Percentiles rank a stretch among this genome's conserved stretches.
phyloP scores from a whole-genome alignment of 495 filamentous ascomycete genomes.

The Glarea lozoyensis region DNA sequence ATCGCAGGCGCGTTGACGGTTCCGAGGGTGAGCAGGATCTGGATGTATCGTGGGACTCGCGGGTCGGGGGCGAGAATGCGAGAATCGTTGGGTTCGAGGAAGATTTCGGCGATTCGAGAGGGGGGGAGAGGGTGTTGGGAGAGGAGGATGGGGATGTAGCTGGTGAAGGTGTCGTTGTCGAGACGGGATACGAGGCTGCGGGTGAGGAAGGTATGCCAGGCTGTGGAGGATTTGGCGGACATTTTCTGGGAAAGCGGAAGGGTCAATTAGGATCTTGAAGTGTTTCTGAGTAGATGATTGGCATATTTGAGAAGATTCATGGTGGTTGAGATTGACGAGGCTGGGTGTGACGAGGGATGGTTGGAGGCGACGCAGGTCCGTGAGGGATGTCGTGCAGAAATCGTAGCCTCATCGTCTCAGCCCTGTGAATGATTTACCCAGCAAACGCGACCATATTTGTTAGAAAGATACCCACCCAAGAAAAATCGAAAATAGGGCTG shows the following conservation, averaged over 20 bases:
- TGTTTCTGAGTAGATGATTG: not conserved
- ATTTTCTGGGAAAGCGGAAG: too few species aligned
- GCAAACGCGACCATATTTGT: too few species aligned
- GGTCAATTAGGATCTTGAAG: too few species aligned
- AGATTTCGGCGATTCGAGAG: slow-evolving; percentile 44
- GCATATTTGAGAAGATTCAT: not conserved
- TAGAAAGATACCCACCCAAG: too few species aligned
- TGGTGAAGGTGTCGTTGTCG: slow-evolving; percentile 35
- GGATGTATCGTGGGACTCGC: slow-evolving; percentile 53
- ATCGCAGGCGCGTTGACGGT: slow-evolving; percentile 47
- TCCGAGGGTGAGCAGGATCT: slow-evolving; percentile 43
- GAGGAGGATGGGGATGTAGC: slow-evolving; percentile 29
- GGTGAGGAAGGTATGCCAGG: slow-evolving; percentile 41
- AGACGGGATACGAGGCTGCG: slow-evolving; percentile 37
- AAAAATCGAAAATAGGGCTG: too few species aligned
- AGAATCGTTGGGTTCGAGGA: slow-evolving; percentile 43
- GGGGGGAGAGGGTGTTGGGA: slow-evolving; percentile 35
- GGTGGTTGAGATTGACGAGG: not conserved
- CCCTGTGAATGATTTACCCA: not conserved
- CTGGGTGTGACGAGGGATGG: not conserved
- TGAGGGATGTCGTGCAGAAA: not conserved
- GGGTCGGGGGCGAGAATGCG: slow-evolving; percentile 51
- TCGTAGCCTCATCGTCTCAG: not conserved
- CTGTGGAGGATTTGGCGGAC: slow-evolving; percentile 22
- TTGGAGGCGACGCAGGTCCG: not conserved